phyloP scores from a whole-genome alignment of 441 rosid species.

The Populus tomentosa region DNA sequence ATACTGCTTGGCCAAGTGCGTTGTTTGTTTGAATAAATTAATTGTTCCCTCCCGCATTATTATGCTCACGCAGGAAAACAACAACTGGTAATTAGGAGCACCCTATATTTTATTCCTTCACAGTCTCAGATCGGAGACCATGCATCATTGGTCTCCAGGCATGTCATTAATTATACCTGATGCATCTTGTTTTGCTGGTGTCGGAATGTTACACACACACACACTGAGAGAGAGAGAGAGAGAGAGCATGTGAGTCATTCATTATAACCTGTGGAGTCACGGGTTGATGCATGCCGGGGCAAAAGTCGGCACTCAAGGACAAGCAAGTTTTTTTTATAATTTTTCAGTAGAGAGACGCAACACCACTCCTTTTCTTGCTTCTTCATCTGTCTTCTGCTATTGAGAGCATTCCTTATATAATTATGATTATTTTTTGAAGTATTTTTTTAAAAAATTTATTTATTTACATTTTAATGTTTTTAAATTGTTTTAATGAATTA shows the following conservation, averaged over 20 bases:
- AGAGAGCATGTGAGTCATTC: not conserved
- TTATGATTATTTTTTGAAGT: too few species aligned
- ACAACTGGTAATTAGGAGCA: not conserved
- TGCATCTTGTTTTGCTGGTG: not conserved
- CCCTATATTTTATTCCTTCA: not conserved
- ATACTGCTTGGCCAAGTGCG: not conserved
- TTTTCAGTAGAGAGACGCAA: not conserved
- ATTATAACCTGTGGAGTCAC: constrained; percentile 3
- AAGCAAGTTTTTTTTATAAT: not conserved
- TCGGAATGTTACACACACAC: not conserved
- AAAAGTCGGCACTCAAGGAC: not conserved
- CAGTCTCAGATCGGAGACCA: not conserved
- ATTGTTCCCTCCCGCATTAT: not conserved
- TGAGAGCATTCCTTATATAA: too few species aligned
- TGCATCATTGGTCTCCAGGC: not conserved
- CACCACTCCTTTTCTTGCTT: not conserved
- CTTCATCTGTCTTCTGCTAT: not conserved
- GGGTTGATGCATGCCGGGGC: not conserved
- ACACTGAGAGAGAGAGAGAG: not conserved
- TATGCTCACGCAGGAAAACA: not conserved
- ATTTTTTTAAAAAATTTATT: too few species aligned
- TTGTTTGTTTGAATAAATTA: not conserved
- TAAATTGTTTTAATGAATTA: too few species aligned
- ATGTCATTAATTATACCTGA: not conserved
- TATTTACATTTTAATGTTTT: too few species aligned